A percentile compares a stretch with the other conserved stretches of the same genome.
These are phyloP conservation scores for Colletotrichum godetiae DNA, from an alignment of 2,329 filamentous ascomycete species.

Conservation along the genomic window DNA sequence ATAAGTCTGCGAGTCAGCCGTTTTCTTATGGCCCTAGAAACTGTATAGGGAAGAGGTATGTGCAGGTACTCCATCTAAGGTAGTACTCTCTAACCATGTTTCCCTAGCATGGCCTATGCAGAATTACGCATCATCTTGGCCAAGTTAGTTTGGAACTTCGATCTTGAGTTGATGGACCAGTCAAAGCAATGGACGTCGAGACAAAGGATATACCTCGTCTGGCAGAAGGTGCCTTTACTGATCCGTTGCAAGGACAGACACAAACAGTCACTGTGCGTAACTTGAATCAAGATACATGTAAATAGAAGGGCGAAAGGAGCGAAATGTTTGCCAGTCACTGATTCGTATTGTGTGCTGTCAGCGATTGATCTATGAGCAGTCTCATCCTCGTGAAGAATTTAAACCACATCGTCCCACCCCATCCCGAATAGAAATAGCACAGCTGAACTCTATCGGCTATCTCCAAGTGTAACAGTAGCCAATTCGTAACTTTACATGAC, in stretches of 20 bases:
- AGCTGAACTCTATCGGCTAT: no score
- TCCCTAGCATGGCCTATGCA: slow-evolving; percentile 52
- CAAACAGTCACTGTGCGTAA: background rate
- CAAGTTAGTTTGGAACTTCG: slow-evolving; percentile 57
- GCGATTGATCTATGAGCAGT: no score
- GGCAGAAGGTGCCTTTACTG: slow-evolving; percentile 43
- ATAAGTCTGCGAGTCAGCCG: slow-evolving; percentile 54
- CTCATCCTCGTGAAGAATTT: no score
- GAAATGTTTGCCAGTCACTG: background rate
- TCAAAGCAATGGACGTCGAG: slow-evolving; percentile 48
- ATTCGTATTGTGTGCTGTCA: no score
- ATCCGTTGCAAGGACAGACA: background rate
- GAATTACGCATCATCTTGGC: slow-evolving; percentile 61
- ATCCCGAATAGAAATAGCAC: no score
- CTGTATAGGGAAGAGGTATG: slow-evolving; percentile 61
- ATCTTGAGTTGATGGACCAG: slow-evolving; percentile 50
- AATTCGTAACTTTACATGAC: slow-evolving; percentile 14
- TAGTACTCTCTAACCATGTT: background rate
- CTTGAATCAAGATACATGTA: background rate
- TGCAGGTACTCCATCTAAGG: background rate
- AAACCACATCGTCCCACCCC: no score
- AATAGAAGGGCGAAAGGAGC: background rate
- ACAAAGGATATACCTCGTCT: slow-evolving; percentile 52
- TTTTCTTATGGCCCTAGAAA: slow-evolving; percentile 61
- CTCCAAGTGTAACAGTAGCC: no score